Conservation (phyloP, 441 rosid species). For the Euphorbia celastroides region DNA sequence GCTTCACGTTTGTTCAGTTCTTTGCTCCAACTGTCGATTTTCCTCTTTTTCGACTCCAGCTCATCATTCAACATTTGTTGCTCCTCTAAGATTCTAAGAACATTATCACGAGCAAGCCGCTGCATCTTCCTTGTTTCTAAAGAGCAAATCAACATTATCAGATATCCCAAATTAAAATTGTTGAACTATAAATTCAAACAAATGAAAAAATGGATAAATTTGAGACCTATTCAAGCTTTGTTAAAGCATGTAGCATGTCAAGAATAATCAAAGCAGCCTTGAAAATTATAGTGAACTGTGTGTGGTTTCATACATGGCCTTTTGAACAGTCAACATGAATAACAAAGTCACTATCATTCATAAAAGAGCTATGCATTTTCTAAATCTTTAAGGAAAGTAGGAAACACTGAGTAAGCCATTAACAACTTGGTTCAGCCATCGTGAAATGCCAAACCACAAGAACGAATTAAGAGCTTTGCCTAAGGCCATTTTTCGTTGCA, state of each 20-base stretch:
- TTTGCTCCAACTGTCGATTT: constrained; percentile 50
- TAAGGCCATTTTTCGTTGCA: neutral
- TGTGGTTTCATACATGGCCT: neutral
- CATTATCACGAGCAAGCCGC: constrained; percentile 46
- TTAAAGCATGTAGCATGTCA: neutral
- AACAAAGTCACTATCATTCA: neutral
- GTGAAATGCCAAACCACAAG: neutral
- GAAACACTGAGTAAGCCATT: neutral
- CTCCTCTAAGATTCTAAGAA: constrained; percentile 54
- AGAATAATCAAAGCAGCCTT: neutral
- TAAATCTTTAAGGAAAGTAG: neutral
- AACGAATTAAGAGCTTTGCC: neutral
- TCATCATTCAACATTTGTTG: constrained; percentile 51
- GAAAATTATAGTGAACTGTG: neutral
- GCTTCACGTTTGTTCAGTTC: constrained; percentile 64
- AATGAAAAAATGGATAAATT: neutral
- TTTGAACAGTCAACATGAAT: neutral
- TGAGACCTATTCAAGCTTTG: neutral
- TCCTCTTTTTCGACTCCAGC: constrained; percentile 54
- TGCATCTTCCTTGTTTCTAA: constrained; percentile 79
- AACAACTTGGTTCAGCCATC: neutral
- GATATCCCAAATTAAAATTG: neutral
- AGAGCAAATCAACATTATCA: constrained; percentile 16
- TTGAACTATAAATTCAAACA: neutral
- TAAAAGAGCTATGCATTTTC: neutral